phyloP scores from a whole-genome alignment of 177 flowering plant genomes.

The Vitis hybrid region DNA sequence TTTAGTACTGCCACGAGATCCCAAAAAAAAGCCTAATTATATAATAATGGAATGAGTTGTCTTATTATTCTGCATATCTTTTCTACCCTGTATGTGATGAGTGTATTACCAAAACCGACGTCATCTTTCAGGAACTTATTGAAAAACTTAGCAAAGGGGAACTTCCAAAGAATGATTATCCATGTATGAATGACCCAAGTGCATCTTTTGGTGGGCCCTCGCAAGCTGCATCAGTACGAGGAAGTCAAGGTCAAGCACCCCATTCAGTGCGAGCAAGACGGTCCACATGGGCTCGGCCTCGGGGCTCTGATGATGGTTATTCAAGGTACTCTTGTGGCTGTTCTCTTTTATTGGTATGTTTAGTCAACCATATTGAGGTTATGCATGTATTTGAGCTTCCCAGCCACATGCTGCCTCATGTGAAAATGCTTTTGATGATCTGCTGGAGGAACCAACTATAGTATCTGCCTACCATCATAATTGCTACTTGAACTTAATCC shows the following conservation, averaged over 20 bases:
- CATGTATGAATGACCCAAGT: slow-evolving; percentile 96
- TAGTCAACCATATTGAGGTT: neutral
- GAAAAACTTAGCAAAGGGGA: slow-evolving; percentile 86
- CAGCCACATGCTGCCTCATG: no score
- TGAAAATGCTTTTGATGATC: no score
- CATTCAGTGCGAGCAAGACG: slow-evolving; percentile 96
- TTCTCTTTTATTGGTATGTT: neutral
- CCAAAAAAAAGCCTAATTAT: no score
- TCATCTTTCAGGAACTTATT: slow-evolving; percentile 65
- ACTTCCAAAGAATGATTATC: slow-evolving; percentile 78
- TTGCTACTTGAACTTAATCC: no score
- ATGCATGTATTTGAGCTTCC: neutral
- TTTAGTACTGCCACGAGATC: no score
- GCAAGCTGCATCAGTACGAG: slow-evolving; percentile 31
- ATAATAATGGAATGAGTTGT: no score
- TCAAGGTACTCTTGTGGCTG: slow-evolving; percentile 56
- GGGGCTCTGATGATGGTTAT: slow-evolving; percentile 93
- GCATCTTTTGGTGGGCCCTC: slow-evolving; percentile 67
- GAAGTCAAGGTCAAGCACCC: slow-evolving; percentile 45
- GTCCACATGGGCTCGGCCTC: slow-evolving; percentile 95
- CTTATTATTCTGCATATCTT: no score
- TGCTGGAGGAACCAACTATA: no score
- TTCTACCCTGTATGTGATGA: no score
- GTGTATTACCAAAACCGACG: no score
- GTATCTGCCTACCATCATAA: no score